These are phyloP conservation scores for Cryptococcus maquisensis DNA, from an alignment of 1,284 basidiomycete species.

Conservation along the genomic window DNA sequence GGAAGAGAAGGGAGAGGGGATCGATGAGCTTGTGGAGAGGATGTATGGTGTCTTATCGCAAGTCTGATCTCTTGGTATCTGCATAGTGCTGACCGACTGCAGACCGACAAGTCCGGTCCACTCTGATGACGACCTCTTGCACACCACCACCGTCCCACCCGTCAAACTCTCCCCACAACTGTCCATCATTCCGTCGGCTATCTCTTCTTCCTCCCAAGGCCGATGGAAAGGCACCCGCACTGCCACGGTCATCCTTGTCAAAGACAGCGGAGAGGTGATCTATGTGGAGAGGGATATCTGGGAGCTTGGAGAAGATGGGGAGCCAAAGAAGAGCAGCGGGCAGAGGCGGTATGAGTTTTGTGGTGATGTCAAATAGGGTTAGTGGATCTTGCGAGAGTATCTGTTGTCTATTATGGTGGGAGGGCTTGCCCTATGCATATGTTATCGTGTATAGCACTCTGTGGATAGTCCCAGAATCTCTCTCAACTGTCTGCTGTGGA, in stretches of 20 bases:
- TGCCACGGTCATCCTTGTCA: slow-evolving; percentile 41
- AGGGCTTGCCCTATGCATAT: too few species aligned
- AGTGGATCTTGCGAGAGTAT: too few species aligned
- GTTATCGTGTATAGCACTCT: too few species aligned
- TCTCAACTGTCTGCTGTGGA: too few species aligned
- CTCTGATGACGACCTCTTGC: slow-evolving; percentile 18
- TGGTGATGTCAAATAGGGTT: slow-evolving; percentile 1
- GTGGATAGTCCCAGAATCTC: too few species aligned
- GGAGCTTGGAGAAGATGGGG: slow-evolving; percentile 23
- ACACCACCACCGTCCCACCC: slow-evolving; percentile 29
- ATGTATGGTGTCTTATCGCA: slow-evolving; percentile 40
- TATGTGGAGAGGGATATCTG: slow-evolving; percentile 45
- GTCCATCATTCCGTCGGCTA: too few species aligned
- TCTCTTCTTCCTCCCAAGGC: not conserved
- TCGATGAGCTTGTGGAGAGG: slow-evolving; percentile 27
- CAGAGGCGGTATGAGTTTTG: slow-evolving; percentile 24
- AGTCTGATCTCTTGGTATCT: slow-evolving; percentile 8
- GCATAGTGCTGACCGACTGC: not conserved
- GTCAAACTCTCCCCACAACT: slow-evolving; percentile 11
- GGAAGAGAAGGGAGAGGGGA: slow-evolving; percentile 1
- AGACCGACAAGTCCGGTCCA: slow-evolving; percentile 20
- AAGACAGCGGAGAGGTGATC: slow-evolving; percentile 32
- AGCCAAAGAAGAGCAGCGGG: slow-evolving; percentile 15
- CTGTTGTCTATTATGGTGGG: too few species aligned
- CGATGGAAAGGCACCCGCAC: slow-evolving; percentile 45